Base-by-base conservation (phyloP, 2,329 filamentous ascomycete genomes). In the Penicillium sp. region DNA sequence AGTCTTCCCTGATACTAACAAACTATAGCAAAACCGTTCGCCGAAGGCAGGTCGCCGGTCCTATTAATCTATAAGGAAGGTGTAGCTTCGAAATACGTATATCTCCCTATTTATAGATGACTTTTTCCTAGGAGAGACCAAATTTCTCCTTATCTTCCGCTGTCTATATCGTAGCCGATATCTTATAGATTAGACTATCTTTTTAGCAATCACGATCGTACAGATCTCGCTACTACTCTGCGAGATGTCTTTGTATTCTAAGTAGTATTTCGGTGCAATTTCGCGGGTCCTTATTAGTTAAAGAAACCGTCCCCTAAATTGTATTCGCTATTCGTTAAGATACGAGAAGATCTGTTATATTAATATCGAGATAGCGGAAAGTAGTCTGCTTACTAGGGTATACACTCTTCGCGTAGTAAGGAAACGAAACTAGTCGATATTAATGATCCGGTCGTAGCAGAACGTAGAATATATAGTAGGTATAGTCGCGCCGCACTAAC, bases 401-500 rank as follows among this genome's bases (percentile, higher is more conserved):
- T 9, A 43, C n/a, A 32, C 39, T 43, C n/a, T 46, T 42, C 1
- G 38, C n/a, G 12, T 39, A 46, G 28, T 45, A 39, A 38, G 47
- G 39, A 8, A 38, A 38, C n/a, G 42, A 45, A 11, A 48, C 39
- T 4, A 48, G 18, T 8, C 41, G 36, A 36, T 38, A 48, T 12
- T 27, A 27, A 39, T 49, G 42, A 29, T 49, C 42, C 5, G 38
- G 32, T 28, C 37, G 42, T n/a, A 49, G n/a, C 7, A 40, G 26
- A 11, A 46, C 33, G 28, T 49, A 45, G 24, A 39, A 40, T 18
- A 40, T 35, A 28, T 45, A 49, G n/a, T 49, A 49, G n/a, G 29
- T 29, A 18, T 34, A 26, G 38, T 49, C 42, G 32, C 41, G 37
- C 8, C 42, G 37, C n/a, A 49, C 28, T 11, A 49, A 27, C 13